Percentiles rank a stretch among this genome's conserved stretches.
These are phyloP conservation scores for Stachybotrys chlorohalonatus DNA, from an alignment of 2,329 filamentous ascomycete species.

Conservation along the genomic window DNA sequence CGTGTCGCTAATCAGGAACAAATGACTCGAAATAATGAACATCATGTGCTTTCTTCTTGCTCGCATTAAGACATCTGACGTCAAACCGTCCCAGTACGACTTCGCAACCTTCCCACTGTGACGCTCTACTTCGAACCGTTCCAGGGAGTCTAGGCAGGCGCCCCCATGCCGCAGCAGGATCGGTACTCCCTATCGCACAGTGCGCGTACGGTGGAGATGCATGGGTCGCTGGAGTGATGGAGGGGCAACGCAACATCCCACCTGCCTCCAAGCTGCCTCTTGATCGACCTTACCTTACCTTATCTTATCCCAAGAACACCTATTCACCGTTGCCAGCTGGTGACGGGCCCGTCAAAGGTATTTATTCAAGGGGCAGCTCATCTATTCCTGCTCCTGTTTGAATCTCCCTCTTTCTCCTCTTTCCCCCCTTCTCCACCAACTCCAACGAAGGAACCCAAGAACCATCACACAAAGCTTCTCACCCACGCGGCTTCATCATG, in stretches of 20 bases:
- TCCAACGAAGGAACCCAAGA: not conserved
- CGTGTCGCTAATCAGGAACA: too few relatives aligned
- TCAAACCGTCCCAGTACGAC: too few relatives aligned
- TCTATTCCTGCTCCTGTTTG: not conserved
- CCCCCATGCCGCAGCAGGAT: too few relatives aligned
- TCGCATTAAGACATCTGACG: too few relatives aligned
- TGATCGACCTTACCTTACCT: not conserved
- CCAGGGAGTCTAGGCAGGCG: too few relatives aligned
- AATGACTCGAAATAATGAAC: too few relatives aligned
- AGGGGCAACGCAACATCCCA: not conserved
- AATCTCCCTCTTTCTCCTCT: not conserved
- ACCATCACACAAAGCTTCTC: not conserved
- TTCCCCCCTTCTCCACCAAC: not conserved
- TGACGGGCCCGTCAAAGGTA: not conserved
- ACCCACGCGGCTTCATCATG: slow-evolving; percentile 18
- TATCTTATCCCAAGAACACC: not conserved
- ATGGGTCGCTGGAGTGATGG: not conserved
- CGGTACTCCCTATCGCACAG: not conserved
- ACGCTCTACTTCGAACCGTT: too few relatives aligned
- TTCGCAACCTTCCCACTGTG: too few relatives aligned
- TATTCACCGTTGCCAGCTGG: not conserved
- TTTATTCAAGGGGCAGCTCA: not conserved
- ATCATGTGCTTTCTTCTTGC: too few relatives aligned
- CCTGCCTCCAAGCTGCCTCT: not conserved
- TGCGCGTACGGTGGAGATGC: not conserved